These are phyloP conservation scores for Herpetomonas tarakana DNA, from an alignment of 208 protist species.

Conservation along the genomic window DNA sequence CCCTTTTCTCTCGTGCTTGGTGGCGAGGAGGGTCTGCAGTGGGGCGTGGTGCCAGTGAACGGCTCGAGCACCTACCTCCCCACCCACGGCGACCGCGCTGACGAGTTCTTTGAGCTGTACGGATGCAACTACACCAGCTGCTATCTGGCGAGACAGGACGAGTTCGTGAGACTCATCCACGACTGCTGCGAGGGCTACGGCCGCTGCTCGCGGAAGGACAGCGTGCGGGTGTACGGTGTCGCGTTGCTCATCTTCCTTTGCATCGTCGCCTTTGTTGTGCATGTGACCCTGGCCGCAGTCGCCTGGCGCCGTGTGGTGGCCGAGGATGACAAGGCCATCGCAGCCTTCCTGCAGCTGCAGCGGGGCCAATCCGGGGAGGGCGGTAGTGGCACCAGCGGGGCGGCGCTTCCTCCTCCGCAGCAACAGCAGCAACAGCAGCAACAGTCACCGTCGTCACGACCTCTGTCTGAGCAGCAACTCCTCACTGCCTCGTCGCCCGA, in stretches of 20 bases:
- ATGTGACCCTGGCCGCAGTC: conserved; percentile 25
- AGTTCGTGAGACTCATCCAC: conserved; percentile 13
- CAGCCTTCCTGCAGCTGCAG: conserved; percentile 12
- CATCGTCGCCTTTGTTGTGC: conserved; percentile 23
- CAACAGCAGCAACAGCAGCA: too few species aligned
- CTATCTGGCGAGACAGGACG: background rate
- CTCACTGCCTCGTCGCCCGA: background rate
- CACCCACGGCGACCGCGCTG: conserved; percentile 13
- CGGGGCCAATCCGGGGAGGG: background rate
- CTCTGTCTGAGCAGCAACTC: too few species aligned
- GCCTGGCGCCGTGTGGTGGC: conserved; percentile 23
- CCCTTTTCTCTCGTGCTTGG: background rate
- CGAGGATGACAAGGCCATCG: conserved; percentile 27
- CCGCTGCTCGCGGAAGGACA: conserved; percentile 42
- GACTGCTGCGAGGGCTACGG: conserved; percentile 56
- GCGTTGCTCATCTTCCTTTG: conserved; percentile 34
- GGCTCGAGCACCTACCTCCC: conserved; percentile 34
- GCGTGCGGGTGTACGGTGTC: conserved; percentile 40
- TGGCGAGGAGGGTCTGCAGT: background rate
- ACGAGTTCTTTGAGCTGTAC: conserved; percentile 33
- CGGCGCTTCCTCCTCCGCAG: too few species aligned
- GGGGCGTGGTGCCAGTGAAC: conserved; percentile 16
- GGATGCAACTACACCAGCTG: conserved; percentile 37
- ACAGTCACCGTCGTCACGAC: too few species aligned
- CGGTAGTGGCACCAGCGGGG: too few species aligned